Base-by-base conservation (phyloP, 345 rosid species). In the Carallia brachiata region DNA sequence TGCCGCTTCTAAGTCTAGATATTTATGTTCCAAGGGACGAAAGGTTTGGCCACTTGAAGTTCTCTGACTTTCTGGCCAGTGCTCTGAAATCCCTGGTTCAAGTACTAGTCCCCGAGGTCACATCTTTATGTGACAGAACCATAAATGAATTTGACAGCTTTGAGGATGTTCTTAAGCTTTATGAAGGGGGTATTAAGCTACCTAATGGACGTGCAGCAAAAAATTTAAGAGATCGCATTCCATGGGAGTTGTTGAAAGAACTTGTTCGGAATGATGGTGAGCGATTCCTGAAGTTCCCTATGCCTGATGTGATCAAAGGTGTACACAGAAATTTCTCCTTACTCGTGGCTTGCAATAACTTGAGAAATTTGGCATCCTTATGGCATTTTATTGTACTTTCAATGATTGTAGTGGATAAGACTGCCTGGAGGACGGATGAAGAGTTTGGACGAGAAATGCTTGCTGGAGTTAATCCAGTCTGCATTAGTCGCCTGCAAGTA, bases 1-100 rank as follows among this genome's bases (percentile, higher is more conserved):
- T 92, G 71, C 89, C 90, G 1, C 84, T 95, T 36, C 50, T 95
- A 23, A 92, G 84, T 67, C 81, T 90, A 18, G 75, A 89, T 73
- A 85, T 95, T 40, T 95, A 95, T 62, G 97, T 90, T 54, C 99
- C 99, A 7, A 78, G 97, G 77, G 99, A 95, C 71, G 99, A 95
- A 62, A 76, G 89, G 73, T 95, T 95, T 77, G 78, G 75, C 71
- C 90, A 83, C 61, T 54, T 92, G 59, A 95, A 95, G 77, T 92
- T 90, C 77, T 89, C 97, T 8, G 97, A 91, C 71, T 87, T 95
- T 69, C 85, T 95, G 17, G 99, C 96, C 75, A 87, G 89, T 70
- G 87, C 89, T 53, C 74, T 89, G 63, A 95, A 95, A 55, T 84
- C 97, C 4, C 63, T 92, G 39, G 63, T 75, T 72, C 96, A 92